A percentile compares a stretch with the other conserved stretches of the same genome.
Evolutionary conservation across 106 monocot species (phyloP).

Genomic region (Alisma plantagoaquatica): DNA sequence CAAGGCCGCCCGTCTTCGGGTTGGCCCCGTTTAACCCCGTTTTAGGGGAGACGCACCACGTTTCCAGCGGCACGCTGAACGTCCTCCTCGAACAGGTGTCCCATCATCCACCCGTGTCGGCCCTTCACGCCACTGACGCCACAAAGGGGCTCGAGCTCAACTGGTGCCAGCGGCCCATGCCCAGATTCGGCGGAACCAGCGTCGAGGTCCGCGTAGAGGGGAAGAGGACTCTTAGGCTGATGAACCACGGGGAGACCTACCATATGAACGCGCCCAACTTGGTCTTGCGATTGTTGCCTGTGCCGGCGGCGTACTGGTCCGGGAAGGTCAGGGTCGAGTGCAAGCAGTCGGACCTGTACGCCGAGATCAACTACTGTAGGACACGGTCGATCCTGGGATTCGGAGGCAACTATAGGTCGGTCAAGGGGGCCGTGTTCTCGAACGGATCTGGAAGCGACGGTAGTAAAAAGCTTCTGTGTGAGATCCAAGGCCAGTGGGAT

Average conservation of each 20-base stretch:
- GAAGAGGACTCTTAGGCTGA: conserved; percentile 49
- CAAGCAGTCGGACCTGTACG: conserved; percentile 57
- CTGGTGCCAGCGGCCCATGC: conserved; percentile 69
- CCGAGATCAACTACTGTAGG: conserved; percentile 45
- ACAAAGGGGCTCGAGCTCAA: conserved; percentile 46
- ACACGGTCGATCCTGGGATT: conserved; percentile 54
- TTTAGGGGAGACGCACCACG: conserved; percentile 96
- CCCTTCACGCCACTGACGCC: conserved; percentile 72
- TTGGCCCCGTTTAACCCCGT: conserved; percentile 84
- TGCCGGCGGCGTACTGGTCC: conserved; percentile 50
- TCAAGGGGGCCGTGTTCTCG: conserved; percentile 61
- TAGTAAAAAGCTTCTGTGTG: conserved; percentile 48
- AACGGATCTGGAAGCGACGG: conserved; percentile 22
- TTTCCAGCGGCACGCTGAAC: conserved; percentile 66
- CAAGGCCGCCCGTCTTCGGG: conserved; percentile 59
- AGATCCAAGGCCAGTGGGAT: conserved; percentile 85
- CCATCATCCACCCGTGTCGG: conserved; percentile 85
- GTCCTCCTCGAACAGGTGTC: conserved; percentile 89
- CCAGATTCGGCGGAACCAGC: conserved; percentile 58
- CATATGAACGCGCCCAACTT: conserved; percentile 69
- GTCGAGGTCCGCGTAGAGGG: conserved; percentile 60
- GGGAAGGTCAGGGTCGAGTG: conserved; percentile 58
- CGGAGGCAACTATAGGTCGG: conserved; percentile 46
- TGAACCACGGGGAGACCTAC: conserved; percentile 51
- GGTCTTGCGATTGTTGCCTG: conserved; percentile 59